Evolutionary conservation across 768 basidiomycete genomes (phyloP), one percentile per base, ranked within the genome.

Genomic region (Panaeolus cyanescens): DNA sequence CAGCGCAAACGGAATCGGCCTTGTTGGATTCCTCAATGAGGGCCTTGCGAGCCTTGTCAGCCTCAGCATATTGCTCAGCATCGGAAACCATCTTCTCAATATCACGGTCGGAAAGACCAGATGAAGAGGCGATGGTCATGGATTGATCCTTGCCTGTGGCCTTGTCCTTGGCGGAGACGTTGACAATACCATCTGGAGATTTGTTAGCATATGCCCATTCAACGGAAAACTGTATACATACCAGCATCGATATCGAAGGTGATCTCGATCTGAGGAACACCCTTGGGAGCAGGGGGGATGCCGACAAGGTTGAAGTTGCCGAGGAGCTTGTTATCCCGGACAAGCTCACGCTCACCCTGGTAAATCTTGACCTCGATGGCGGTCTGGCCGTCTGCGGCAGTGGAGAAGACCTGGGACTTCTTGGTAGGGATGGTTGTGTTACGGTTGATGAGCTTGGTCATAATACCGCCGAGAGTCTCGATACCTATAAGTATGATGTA

Each of bases 361-460:
- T 87, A 99, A 68, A 99, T 95, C 88, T 99, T 99, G 76, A 99
- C 96, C 76, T 99, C 96, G 66, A 99, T 98, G 34, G 96, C 96
- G n/a, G 92, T 96, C 79, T 99, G 97, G 56, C 97, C 96, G 64
- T 99, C 97, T 36, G 96, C 96, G 37, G 97, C 96, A 15, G 97
- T 99, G 4, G 96, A 99, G 85, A 99, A 99, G 42, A 91, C 92
- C 76, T 99, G 96, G 0, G 94, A 95, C 86, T 99, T 99, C 85
- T 99, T 99, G 67, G 96, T 98, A 4, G 97, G 97, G 77, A 99
- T 99, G 60, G 97, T 99, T 10, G 97, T 99, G 82, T 99, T 99
- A 62, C 97, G 91, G 72, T 84, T 90, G 79, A 99, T 99, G 42
- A 99, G 87, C 78, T 98, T 96, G 66, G 96, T 99, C 94, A 99